Conservation (phyloP, 305 asterid species). For the Rubia occidens region DNA sequence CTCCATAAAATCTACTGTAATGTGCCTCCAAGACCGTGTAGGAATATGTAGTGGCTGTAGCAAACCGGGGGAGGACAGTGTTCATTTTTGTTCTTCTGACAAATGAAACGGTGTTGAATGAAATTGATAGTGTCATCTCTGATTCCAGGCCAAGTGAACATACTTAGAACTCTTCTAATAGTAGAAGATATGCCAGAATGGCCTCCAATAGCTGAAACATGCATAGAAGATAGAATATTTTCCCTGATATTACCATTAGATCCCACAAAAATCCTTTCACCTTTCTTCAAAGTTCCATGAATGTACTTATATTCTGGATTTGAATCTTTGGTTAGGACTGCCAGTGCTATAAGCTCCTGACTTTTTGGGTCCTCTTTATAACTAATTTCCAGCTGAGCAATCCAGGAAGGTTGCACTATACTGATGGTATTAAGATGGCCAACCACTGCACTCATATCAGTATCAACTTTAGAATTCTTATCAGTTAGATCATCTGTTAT, state of each 20-base stretch:
- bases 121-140: neutral
- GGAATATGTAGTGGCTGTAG: neutral
- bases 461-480: no score
- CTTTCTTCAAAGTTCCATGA: neutral
- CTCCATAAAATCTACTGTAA: neutral
- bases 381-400: neutral
- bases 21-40: neutral
- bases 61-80: neutral
- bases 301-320: no score
- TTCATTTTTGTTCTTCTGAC: neutral
- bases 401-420: neutral
- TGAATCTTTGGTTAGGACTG: neutral
- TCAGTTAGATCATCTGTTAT: no score
- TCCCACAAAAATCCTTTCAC: neutral
- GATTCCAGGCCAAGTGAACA: no score
- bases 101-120: neutral
- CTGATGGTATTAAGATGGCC: neutral
- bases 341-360: neutral
- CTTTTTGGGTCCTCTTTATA: neutral
- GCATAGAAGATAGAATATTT: neutral
- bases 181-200: neutral
- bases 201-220: neutral
- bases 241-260: neutral
- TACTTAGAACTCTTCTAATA: neutral
- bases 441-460: neutral